Evolutionary conservation across 2,329 filamentous ascomycete species (phyloP), one percentile per base, ranked within the genome.

Genomic region (Fusarium sp.): DNA sequence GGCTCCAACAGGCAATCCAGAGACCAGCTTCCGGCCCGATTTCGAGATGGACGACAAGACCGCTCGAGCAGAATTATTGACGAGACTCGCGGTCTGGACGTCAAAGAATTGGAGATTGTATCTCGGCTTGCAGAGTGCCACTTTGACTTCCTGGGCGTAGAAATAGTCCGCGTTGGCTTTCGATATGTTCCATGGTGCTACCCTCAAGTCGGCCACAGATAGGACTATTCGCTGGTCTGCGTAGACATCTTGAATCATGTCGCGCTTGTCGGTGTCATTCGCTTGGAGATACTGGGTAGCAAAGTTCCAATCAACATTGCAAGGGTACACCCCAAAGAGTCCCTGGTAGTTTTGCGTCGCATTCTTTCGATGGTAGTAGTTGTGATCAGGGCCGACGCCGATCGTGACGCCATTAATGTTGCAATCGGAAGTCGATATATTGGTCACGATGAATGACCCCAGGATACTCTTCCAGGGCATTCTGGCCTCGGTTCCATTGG

Each of bases 331-430:
- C 2, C 63, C 61, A 20, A 77, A 74, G 10, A 69, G 66, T 10
- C 74, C 77, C 61, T 80, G 77, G 45, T 76, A 80, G 14, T 79
- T 80, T 43, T 80, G 78, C 2, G 78, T 78, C 1, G 76, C 76
- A n/a, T 78, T 78, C 14, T 58, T 66, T 10, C 73, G 41, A n/a
- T 77, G 72, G 58, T 78, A 79, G 35, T 70, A 75, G 48, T 72
- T 56, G 23, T 78, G 76, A 35, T 78, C 72, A 2, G 78, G 77
- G 5, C 76, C 72, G 0, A 63, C 74, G n/a, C 70, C 78, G 16
- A 80, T 62, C 23, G 73, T 77, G 16, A 78, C 70, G 13, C 74
- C 75, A 6, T 70, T 78, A 39, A 80, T 77, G 8, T 76, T 60
- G 56, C 78, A 80, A 16, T 75, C 75, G 5, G 74, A 60, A 1